Evolutionary conservation across 2,329 filamentous ascomycete genomes (phyloP).

Genomic region (Ophiobolus disseminans): DNA sequence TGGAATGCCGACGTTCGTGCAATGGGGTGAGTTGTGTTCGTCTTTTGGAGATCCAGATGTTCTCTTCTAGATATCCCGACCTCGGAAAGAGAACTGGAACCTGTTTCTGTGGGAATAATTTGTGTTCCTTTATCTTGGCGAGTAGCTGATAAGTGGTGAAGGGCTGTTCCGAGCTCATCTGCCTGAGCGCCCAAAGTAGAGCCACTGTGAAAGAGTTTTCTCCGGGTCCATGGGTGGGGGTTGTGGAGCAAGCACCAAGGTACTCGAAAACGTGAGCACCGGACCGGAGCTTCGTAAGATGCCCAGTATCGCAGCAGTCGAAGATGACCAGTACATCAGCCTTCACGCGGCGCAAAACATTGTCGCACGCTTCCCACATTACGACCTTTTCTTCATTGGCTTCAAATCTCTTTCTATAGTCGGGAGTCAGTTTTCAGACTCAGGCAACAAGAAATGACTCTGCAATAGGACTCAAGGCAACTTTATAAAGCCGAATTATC

Average conservation of each 20-base stretch:
- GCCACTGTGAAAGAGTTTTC: constrained; percentile 11
- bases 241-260: constrained; percentile 9
- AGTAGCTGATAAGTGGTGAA: constrained; percentile 3
- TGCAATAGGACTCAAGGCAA: background rate
- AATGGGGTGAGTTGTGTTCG: background rate
- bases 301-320: constrained; percentile 30
- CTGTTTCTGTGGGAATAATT: constrained; percentile 5
- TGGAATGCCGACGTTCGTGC: background rate
- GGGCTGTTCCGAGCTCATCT: constrained; percentile 1
- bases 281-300: constrained; percentile 11
- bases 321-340: constrained; percentile 31
- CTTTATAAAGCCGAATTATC: background rate
- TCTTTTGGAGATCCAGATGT: constrained; percentile 12
- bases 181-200: constrained; percentile 14
- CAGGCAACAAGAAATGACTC: background rate
- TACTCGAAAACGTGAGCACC: constrained; percentile 11
- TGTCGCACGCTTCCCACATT: constrained; percentile 22
- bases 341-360: constrained; percentile 3
- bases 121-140: constrained; percentile 5
- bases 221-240: background rate
- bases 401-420: constrained; percentile 18
- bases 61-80: constrained; percentile 1
- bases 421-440: background rate
- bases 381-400: constrained; percentile 3
- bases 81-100: constrained; percentile 6